Conservation (phyloP, 352 stramenopile genomes). For the Phytophthora sansomeana region DNA sequence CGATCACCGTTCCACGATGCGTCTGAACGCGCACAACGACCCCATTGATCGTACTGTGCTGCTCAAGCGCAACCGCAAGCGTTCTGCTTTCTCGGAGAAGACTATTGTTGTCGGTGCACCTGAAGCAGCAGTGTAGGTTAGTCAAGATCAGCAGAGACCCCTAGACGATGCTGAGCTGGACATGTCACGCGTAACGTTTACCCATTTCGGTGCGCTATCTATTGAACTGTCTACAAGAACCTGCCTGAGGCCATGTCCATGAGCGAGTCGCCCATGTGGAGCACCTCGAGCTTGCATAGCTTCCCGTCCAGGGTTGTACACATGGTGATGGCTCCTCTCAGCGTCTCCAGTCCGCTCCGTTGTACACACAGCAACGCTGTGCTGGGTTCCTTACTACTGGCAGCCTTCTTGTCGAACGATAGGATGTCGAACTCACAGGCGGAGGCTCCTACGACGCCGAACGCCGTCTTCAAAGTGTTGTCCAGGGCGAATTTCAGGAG, state of each 20-base stretch:
- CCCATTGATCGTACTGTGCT: conserved; percentile 77
- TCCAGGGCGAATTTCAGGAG: conserved; percentile 77
- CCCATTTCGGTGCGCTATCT: conserved; percentile 17
- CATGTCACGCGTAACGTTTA: conserved; percentile 13
- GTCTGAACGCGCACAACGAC: conserved; percentile 65
- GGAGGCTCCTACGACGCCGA: conserved; percentile 69
- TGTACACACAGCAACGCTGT: conserved; percentile 72
- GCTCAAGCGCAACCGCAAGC: conserved; percentile 84
- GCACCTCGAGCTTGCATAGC: conserved; percentile 67
- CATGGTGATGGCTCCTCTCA: conserved; percentile 79
- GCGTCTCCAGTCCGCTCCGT: conserved; percentile 59
- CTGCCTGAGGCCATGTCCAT: conserved; percentile 73
- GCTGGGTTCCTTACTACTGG: conserved; percentile 47
- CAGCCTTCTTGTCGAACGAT: conserved; percentile 39
- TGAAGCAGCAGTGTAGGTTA: conserved; percentile 81
- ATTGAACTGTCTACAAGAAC: conserved; percentile 52
- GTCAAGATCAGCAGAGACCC: conserved; percentile 3
- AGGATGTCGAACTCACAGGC: conserved; percentile 78
- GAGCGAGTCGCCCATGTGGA: conserved; percentile 67
- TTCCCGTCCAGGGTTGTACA: conserved; percentile 74
- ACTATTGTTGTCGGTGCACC: conserved; percentile 89
- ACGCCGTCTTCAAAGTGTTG: conserved; percentile 74
- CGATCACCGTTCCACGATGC: conserved; percentile 62
- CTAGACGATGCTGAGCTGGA: conserved; percentile 14
- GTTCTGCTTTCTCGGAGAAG: conserved; percentile 75